Percentiles rank a stretch among this genome's conserved stretches.
phyloP scores from a whole-genome alignment of 768 basidiomycete species.

The Auricularia heimuer region DNA sequence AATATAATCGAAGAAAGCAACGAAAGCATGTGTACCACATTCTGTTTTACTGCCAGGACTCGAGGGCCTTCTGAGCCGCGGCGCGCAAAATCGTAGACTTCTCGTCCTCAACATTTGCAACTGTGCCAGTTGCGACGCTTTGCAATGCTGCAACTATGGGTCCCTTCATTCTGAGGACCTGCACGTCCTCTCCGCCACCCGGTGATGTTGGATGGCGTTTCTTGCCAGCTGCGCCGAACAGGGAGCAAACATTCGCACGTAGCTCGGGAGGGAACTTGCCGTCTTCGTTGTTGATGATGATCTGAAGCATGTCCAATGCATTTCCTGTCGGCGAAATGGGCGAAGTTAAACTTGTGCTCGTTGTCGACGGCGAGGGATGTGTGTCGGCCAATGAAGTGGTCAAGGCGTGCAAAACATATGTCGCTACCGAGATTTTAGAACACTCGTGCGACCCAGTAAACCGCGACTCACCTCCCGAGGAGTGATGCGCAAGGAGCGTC shows the following conservation, averaged over 20 bases:
- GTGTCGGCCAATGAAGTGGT: conserved; percentile 34
- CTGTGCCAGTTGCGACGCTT: conserved; percentile 29
- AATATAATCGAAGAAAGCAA: not conserved
- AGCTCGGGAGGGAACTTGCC: conserved; percentile 61
- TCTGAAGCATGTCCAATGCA: conserved; percentile 59
- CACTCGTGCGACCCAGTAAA: not conserved
- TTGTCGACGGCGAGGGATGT: conserved; percentile 20
- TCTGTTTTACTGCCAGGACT: conserved; percentile 23
- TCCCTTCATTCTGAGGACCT: conserved; percentile 40
- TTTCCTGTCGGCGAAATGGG: conserved; percentile 37
- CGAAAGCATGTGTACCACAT: not conserved
- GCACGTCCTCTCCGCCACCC: conserved; percentile 29
- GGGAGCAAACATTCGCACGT: conserved; percentile 63
- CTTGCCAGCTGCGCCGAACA: conserved; percentile 55
- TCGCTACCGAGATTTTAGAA: conserved; percentile 30
- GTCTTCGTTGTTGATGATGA: conserved; percentile 42
- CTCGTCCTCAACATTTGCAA: conserved; percentile 18
- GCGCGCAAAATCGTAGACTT: conserved; percentile 27
- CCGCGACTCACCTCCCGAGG: conserved; percentile 46
- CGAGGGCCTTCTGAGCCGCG: conserved; percentile 34
- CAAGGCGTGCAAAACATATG: conserved; percentile 53
- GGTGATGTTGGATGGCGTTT: conserved; percentile 24
- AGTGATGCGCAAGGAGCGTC: conserved; percentile 60
- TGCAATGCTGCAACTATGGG: conserved; percentile 36
- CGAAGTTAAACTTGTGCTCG: conserved; percentile 18